Percentiles rank a stretch among this genome's conserved stretches.
Evolutionary conservation across 139 green algal genomes (phyloP).

Genomic region (Chlamydomonas sphaeroides): DNA sequence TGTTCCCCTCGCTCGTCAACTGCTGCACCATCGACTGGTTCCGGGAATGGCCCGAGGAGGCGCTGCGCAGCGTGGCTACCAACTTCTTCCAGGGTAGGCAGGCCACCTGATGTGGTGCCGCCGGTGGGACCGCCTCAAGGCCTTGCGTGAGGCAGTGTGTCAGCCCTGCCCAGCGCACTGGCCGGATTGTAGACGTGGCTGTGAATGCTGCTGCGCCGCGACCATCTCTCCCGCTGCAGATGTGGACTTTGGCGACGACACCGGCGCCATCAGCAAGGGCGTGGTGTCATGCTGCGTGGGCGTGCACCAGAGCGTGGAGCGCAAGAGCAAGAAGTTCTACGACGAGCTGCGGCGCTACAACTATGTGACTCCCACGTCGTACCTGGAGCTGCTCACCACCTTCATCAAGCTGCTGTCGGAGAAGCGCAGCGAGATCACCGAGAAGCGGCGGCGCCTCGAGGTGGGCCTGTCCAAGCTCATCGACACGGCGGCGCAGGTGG

Average conservation of each 20-base stretch:
- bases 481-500: slow-evolving; percentile 59
- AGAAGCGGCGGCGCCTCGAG: slow-evolving; percentile 65
- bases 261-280: slow-evolving; percentile 32
- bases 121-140: too few relatives aligned
- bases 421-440: slow-evolving; percentile 67
- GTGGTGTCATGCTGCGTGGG: slow-evolving; percentile 70
- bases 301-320: slow-evolving; percentile 80
- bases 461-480: slow-evolving; percentile 82
- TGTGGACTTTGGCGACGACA: slow-evolving; percentile 29
- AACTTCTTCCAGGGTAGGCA: slow-evolving; percentile 61
- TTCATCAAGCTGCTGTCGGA: slow-evolving; percentile 69
- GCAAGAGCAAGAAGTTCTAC: slow-evolving; percentile 64
- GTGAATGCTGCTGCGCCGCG: too few relatives aligned
- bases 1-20: slow-evolving; percentile 90
- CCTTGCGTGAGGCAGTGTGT: too few relatives aligned
- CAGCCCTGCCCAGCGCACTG: too few relatives aligned
- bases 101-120: too few relatives aligned
- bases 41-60: slow-evolving; percentile 81
- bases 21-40: slow-evolving; percentile 93
- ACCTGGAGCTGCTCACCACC: slow-evolving; percentile 76
- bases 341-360: slow-evolving; percentile 76
- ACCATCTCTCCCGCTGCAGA: slow-evolving; percentile 23
- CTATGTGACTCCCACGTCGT: slow-evolving; percentile 74
- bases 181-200: neutral
- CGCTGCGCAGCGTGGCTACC: slow-evolving; percentile 66